phyloP scores from a whole-genome alignment of 495 filamentous ascomycete genomes.

The Talaromyces trachyspermus region DNA sequence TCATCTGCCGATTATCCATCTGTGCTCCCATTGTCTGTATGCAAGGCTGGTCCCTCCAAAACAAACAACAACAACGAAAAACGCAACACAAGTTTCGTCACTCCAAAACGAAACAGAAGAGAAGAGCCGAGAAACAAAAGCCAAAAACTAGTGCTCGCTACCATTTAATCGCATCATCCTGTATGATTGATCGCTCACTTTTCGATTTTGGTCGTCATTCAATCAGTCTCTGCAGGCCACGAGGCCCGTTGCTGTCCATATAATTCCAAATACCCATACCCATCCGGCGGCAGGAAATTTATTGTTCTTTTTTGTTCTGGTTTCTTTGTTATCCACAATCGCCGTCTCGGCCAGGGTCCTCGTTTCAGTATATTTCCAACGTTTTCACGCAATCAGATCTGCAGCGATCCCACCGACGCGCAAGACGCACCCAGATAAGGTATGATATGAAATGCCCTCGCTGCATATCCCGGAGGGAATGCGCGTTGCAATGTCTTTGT shows the following conservation, averaged over 20 bases:
- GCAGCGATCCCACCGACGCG: not conserved
- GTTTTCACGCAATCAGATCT: not conserved
- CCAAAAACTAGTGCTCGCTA: not conserved
- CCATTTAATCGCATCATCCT: not conserved
- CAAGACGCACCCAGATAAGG: not conserved
- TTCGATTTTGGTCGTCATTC: slow-evolving; percentile 1
- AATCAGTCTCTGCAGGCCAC: slow-evolving; percentile 2
- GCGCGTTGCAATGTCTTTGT: slow-evolving; percentile 1
- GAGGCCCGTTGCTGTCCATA: slow-evolving; percentile 2
- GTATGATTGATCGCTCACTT: not conserved
- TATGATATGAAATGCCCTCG: not conserved
- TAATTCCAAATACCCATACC: not conserved
- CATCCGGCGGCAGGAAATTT: not conserved
- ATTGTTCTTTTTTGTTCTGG: slow-evolving; percentile 10
- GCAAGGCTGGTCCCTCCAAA: slow-evolving; percentile 3
- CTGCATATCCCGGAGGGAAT: not conserved
- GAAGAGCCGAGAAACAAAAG: not conserved
- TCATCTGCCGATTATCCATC: not conserved
- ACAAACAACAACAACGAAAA: not conserved
- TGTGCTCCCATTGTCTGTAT: slow-evolving; percentile 1
- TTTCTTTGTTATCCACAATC: slow-evolving; percentile 3
- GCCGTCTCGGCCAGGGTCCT: not conserved
- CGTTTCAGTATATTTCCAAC: not conserved
- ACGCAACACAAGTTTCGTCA: slow-evolving; percentile 1
- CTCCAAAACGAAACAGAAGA: not conserved